Conservation (phyloP, 2,329 filamentous ascomycete genomes). For the Capronia epimyces region DNA sequence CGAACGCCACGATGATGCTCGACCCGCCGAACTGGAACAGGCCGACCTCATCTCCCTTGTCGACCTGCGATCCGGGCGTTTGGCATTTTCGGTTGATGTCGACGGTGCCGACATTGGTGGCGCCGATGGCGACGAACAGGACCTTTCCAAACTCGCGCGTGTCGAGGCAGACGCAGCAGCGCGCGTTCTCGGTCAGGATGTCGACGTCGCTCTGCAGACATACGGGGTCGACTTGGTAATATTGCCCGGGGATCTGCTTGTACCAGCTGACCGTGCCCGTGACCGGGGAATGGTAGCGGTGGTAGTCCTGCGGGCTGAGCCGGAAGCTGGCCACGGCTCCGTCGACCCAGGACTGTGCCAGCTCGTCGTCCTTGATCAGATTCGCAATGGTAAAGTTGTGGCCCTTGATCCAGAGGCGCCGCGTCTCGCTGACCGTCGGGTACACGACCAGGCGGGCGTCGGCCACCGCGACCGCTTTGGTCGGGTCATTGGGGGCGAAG, state of each 20-base stretch:
- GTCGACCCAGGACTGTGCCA: constrained; percentile 67
- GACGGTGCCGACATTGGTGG: constrained; percentile 99
- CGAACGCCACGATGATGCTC: constrained; percentile 82
- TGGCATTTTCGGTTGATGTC: constrained; percentile 93
- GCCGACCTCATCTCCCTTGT: constrained; percentile 82
- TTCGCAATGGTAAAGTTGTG: constrained; percentile 85
- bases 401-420: constrained; percentile 92
- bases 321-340: constrained; percentile 86
- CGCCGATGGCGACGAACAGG: constrained; percentile 94
- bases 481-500: constrained; percentile 77
- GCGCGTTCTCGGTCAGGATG: constrained; percentile 92
- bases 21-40: constrained; percentile 99
- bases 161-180: constrained; percentile 84
- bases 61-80: constrained; percentile 70
- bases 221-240: constrained; percentile 99
- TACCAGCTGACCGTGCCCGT: constrained; percentile 81
- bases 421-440: constrained; percentile 77
- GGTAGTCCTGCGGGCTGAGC: constrained; percentile 93
- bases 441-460: constrained; percentile 93
- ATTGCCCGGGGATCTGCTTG: constrained; percentile 84
- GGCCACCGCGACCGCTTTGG: constrained; percentile 84
- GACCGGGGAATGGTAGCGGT: constrained; percentile 95
- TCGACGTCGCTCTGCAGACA: constrained; percentile 90
- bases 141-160: constrained; percentile 80
- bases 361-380: constrained; percentile 70